Evolutionary conservation across 208 protist species (phyloP), one percentile per base, ranked within the genome.

Genomic region (Acanthamoeba royreba): DNA sequence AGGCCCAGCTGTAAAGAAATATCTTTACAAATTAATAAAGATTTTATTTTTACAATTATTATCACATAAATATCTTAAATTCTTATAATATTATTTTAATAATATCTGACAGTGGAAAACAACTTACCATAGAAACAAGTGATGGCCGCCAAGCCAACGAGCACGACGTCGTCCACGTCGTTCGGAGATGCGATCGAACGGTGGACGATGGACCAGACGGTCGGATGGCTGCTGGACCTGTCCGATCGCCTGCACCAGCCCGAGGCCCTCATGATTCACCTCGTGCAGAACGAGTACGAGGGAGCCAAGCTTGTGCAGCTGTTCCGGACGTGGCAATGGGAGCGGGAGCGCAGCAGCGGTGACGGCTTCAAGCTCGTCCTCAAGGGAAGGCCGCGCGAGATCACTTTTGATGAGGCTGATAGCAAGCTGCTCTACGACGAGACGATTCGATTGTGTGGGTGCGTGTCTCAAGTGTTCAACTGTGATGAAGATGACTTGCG

Each of bases 291-390:
- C 38, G 52, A 90, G 2, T 69, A 43, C 35, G 83, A 90, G n/a
- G 83, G 83, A 9, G 28, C 52, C 53, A 58, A 90, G 53, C 47
- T 90, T 13, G 83, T 63, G 83, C 52, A 90, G 46, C 33, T 90
- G 7, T 69, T 90, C 5, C n/a, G 83, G 13, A 90, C 46, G 1
- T 90, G 83, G 83, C 83, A 90, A 40, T 69, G 52, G 83, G 83
- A 58, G 15, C 63, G 83, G 83, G 52, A 66, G 52, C 83, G 31
- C 5, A 49, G 5, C 35, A 38, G 31, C 5, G 33, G 35, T 47
- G 45, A 85, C 17, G 45, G 7, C 74, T 77, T 9, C n/a, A 19
- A 35, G 15, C 25, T 66, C 17, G 17, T 17, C 4, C 15, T 66
- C 17, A 66, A 58, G 35, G 53, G 83, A 17, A 58, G 49, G 22